phyloP scores from a whole-genome alignment of 495 filamentous ascomycete genomes.

The Penicillium herquei region DNA sequence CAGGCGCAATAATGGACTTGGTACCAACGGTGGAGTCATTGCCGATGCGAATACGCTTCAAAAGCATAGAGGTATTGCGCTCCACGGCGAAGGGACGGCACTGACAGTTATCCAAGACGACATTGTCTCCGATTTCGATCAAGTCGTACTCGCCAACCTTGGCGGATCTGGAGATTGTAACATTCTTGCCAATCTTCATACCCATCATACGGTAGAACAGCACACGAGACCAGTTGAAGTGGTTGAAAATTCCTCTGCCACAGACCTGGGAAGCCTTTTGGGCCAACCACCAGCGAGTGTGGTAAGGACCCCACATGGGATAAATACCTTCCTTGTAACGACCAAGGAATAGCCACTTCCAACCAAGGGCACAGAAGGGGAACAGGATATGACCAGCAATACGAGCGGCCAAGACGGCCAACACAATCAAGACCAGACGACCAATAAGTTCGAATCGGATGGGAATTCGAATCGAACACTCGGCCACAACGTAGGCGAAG shows the following conservation, averaged over 20 bases:
- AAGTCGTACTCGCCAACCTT: constrained; percentile 47
- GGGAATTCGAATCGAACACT: constrained; percentile 17
- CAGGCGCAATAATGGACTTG: constrained; percentile 40
- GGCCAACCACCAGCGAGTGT: constrained; percentile 49
- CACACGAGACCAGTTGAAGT: constrained; percentile 27
- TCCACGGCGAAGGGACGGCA: constrained; percentile 46
- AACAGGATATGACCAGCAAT: constrained; percentile 20
- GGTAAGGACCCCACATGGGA: constrained; percentile 49
- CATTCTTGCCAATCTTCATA: constrained; percentile 40
- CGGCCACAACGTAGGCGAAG: constrained; percentile 32
- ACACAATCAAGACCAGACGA: constrained; percentile 33
- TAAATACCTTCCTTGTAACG: constrained; percentile 41
- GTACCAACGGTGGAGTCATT: constrained; percentile 33
- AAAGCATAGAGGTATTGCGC: constrained; percentile 45
- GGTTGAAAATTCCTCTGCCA: constrained; percentile 37
- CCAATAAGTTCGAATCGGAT: constrained; percentile 24
- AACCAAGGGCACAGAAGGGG: constrained; percentile 35
- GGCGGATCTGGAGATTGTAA: constrained; percentile 28
- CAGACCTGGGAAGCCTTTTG: constrained; percentile 41
- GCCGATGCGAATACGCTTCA: constrained; percentile 41
- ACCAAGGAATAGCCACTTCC: constrained; percentile 47
- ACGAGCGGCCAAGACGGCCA: constrained; percentile 30
- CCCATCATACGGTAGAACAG: constrained; percentile 43
- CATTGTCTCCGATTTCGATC: constrained; percentile 40
- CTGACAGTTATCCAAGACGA: constrained; percentile 33